Evolutionary conservation across 2,329 filamentous ascomycete genomes (phyloP).

Genomic region (Didymella segeticola): DNA sequence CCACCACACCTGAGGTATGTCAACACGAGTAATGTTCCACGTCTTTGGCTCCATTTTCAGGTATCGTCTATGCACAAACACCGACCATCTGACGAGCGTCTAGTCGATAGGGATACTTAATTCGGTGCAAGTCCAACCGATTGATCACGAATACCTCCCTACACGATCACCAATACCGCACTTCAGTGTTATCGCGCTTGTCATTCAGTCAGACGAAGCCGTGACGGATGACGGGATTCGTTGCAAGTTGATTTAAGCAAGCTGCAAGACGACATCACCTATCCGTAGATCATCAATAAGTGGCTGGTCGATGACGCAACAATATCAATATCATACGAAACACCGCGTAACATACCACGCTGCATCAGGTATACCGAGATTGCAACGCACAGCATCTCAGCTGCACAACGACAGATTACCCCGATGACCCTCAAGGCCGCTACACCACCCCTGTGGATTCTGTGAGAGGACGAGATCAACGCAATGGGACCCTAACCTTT

Average conservation of each 20-base stretch:
- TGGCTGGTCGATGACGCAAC: slow-evolving; percentile 11
- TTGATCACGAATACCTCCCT: background rate
- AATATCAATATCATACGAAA: background rate
- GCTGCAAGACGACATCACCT: background rate
- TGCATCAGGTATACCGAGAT: background rate
- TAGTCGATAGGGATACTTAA: background rate
- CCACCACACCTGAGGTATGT: background rate
- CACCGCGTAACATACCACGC: background rate
- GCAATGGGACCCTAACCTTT: too few species aligned
- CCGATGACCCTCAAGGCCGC: background rate
- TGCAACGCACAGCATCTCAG: background rate
- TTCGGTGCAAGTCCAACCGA: slow-evolving; percentile 1
- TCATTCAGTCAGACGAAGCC: background rate
- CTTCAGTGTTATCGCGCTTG: background rate
- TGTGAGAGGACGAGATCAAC: background rate
- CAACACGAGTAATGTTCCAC: slow-evolving; percentile 3
- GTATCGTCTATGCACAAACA: background rate
- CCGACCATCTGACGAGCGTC: slow-evolving; percentile 3
- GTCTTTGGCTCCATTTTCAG: background rate
- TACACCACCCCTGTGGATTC: background rate
- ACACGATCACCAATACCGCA: background rate
- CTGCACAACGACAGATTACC: too few species aligned
- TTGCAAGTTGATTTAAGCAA: background rate
- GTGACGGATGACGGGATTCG: background rate
- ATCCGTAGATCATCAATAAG: background rate